These are phyloP conservation scores for Barnettozyma siamensis DNA, from an alignment of 805 yeast species.

Conservation along the genomic window DNA sequence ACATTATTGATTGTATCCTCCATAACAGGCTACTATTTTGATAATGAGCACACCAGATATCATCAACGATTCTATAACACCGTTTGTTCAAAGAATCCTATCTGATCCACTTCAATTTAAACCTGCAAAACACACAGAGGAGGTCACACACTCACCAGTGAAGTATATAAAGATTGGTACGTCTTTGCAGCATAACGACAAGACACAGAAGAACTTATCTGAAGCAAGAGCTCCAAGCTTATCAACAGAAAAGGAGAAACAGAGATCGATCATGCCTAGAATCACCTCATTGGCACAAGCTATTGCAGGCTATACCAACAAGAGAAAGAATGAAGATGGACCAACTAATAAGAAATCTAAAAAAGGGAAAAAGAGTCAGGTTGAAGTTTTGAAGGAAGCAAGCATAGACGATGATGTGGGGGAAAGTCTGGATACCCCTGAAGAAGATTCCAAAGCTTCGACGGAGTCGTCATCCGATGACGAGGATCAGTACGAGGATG, in stretches of 20 bases:
- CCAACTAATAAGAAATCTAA: conserved; percentile 19
- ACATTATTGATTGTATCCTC: not conserved
- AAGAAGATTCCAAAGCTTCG: conserved; percentile 14
- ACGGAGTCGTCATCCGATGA: conserved; percentile 10
- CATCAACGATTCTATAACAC: conserved; percentile 34
- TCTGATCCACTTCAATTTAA: conserved; percentile 59
- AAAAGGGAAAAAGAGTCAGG: conserved; percentile 7
- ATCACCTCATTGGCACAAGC: conserved; percentile 23
- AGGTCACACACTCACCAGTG: conserved; percentile 39
- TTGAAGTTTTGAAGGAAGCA: not conserved
- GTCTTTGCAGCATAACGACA: conserved; percentile 1
- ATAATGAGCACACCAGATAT: conserved; percentile 22
- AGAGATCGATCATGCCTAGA: conserved; percentile 6
- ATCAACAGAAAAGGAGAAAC: conserved; percentile 1
- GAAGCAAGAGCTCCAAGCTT: not conserved
- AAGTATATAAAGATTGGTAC: conserved; percentile 36
- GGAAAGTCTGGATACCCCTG: conserved; percentile 32
- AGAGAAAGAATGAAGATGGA: conserved; percentile 17
- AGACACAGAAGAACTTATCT: conserved; percentile 2
- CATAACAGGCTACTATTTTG: no score
- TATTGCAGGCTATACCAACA: conserved; percentile 23
- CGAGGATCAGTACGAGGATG: conserved; percentile 19
- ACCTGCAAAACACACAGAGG: conserved; percentile 52
- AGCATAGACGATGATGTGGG: conserved; percentile 25
- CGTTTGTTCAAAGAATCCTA: conserved; percentile 58